Evolutionary conservation across 441 rosid species (phyloP).

Genomic region (Syzygium malaccense): DNA sequence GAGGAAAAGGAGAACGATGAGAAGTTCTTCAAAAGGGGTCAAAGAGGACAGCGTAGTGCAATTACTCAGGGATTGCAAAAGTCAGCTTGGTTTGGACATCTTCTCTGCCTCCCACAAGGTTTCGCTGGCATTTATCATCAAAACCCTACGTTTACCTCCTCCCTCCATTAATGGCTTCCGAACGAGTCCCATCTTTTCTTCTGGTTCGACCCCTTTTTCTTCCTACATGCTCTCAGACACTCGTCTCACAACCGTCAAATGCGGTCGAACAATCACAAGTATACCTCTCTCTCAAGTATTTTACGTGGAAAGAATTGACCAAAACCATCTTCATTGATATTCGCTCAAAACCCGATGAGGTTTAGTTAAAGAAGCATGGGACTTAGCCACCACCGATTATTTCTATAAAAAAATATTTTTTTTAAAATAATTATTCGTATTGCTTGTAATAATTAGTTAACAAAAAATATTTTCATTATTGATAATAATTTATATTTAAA

Average conservation of each 20-base stretch:
- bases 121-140: neutral
- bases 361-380: neutral
- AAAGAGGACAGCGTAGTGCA: neutral
- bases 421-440: fast-evolving
- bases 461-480: neutral
- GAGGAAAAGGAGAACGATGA: neutral
- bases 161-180: neutral
- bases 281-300: neutral
- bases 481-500: neutral
- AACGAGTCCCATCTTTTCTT: neutral
- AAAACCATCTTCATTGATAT: neutral
- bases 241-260: neutral
- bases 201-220: neutral
- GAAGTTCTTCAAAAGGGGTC: neutral
- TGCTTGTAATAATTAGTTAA: neutral
- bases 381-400: neutral
- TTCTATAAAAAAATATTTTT: neutral
- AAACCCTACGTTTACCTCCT: neutral
- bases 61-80: neutral
- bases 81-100: neutral
- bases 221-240: neutral
- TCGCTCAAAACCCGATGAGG: neutral
- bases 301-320: neutral
- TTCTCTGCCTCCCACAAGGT: neutral
- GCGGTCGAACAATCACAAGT: neutral